Evolutionary conservation across 1,284 basidiomycete genomes (phyloP), one percentile per base, ranked within the genome.

Genomic region (Boletus albobrunnescens): DNA sequence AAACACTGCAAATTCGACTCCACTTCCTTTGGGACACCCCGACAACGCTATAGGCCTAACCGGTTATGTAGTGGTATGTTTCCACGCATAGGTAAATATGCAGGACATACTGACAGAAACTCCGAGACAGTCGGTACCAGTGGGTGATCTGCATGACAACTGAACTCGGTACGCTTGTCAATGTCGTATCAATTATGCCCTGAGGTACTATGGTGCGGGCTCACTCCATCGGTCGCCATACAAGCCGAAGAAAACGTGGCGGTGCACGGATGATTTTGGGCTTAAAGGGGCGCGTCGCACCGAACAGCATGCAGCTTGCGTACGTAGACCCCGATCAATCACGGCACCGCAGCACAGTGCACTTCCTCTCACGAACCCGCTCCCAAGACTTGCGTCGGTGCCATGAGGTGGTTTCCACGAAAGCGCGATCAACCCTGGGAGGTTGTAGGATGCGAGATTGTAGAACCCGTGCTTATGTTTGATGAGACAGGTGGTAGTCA

Each of bases 361-460:
- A 30, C 37, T n/a, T 41, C 47, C 47, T 46, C 53, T 50, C 50
- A 46, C 61, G 51, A 41, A 49, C 48, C 40, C 40, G 37, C 39
- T 36, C 8, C 28, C 24, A 41, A 45, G 42, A 46, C 49, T 49
- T 52, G 42, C 43, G 33, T 55, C 49, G 46, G 38, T 36, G 20
- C 49, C 47, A 67, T 67, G 64, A 64, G 57, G 58, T 71, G 68
- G 64, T 71, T 71, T 33, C 73, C 78, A 58, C 75, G 78, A 51
- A 71, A 75, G 43, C 72, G 71, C 53, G 75, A 82, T 56, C 65
- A 67, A 10, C 76, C 82, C 32, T 90, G 87, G 87, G 87, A 90
- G 67, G 85, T 89, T 33, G 82, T 87, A 20, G 80, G 79, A 50
- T 78, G 72, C 58, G 77, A 75, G 56, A 65, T 69, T 19, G 77